phyloP scores from a whole-genome alignment of 768 basidiomycete genomes.

The Lactarius sp. region DNA sequence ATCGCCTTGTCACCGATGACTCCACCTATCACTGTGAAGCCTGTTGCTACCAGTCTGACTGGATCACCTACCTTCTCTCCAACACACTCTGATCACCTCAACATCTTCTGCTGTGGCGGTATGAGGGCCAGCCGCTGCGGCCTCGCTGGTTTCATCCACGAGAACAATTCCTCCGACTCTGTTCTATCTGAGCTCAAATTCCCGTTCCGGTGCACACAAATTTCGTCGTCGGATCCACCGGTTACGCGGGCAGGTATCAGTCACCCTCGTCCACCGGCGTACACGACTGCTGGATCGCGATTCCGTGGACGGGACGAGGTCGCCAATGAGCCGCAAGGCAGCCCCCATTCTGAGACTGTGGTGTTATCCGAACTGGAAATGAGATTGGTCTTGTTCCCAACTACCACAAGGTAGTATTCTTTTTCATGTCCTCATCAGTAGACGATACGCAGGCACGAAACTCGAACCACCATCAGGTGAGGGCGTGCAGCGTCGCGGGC shows the following conservation, averaged over 20 bases:
- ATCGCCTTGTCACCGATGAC: no score
- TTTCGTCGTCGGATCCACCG: not conserved
- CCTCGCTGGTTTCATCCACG: constrained; percentile 9
- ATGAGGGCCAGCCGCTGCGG: no score
- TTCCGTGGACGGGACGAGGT: constrained; percentile 38
- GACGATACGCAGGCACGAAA: constrained; percentile 66
- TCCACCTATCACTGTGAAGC: no score
- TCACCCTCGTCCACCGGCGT: constrained; percentile 11
- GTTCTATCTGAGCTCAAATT: not conserved
- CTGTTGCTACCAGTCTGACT: no score
- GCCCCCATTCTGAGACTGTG: constrained; percentile 39
- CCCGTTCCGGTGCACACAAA: not conserved
- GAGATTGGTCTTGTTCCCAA: constrained; percentile 45
- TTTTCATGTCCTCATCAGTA: constrained; percentile 52
- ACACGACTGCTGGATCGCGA: constrained; percentile 13
- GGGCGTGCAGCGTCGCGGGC: constrained; percentile 51
- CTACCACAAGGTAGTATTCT: constrained; percentile 65
- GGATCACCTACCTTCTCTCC: no score
- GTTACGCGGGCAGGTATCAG: not conserved
- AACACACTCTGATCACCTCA: no score
- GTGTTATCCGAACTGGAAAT: constrained; percentile 19
- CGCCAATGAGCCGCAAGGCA: constrained; percentile 50
- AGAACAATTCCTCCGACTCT: not conserved
- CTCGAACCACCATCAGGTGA: constrained; percentile 75
- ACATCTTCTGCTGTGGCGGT: no score